Evolutionary conservation across 2,329 filamentous ascomycete species (phyloP), one percentile per base, ranked within the genome.

Genomic region (Cadophora malorum): DNA sequence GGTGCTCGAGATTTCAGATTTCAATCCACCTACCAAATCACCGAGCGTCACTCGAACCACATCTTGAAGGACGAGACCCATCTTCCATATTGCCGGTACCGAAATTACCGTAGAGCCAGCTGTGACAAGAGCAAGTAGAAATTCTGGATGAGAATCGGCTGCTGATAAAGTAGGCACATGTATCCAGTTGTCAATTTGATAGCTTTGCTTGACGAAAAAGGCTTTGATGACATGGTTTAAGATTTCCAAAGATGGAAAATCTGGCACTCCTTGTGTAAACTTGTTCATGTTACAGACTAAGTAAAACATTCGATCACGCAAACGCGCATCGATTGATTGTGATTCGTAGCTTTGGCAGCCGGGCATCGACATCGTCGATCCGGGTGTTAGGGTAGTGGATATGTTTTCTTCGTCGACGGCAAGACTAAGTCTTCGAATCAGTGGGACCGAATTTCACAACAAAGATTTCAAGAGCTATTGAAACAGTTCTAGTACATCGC

Each of bases 341-440:
- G 47, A 35, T 16, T 52, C 61, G 31, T 52, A 52, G 21, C 49
- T 55, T 28, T 21, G 47, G 38, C 19, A 25, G 21, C 47, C 49
- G 38, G 61, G 61, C 7, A 53, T 14, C 49, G 49, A 38, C 9
- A 19, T 41, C 28, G 49, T 38, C 4, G 61, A 63, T 1, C 49
- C 31, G 1, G 61, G 67, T 4, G 69, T 72, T 8, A 72, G 60
- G 10, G 55, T 63, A 2, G 69, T 60, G 5, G 65, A 35, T 38
- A 73, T 72, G 33, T 38, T 69, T 16, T 69, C 69, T 53, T 73
- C 72, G 47, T 70, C 69, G 5, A 72, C 14, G 5, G 61, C 53
- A 14, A 73, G 28, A 59, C 41, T 45, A 45, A 45, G 14, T 6
- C 16, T 16, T 16, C 19, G 12, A 45, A 14, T 45, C 16, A 45